Base-by-base conservation (phyloP, 495 filamentous ascomycete genomes). In the Daldinia bambusicola region DNA sequence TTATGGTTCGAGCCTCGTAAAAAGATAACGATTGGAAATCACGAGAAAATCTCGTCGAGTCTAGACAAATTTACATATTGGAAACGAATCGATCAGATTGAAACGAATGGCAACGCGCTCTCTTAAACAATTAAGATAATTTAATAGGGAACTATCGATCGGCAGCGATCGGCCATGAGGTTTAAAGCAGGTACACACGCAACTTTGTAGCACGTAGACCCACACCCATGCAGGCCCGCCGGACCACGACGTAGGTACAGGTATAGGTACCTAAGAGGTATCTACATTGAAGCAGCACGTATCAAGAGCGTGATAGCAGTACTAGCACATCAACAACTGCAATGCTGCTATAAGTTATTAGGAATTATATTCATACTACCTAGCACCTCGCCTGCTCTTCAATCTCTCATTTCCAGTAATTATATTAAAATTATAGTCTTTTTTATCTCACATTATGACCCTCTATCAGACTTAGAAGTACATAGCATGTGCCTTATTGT, bases 91-190 rank as follows among this genome's bases (percentile, higher is more conserved):
- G 34, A 65, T 50, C 65, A 56, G 9, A 37, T 45, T 67, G 48
- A 57, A 55, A 61, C 16, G 40, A 56, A 48, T 31, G 48, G 55
- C 34, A 30, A 45, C 53, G 34, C 37, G 58, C 57, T 45, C 32
- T 22, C 43, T 66, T n/a, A 9, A 48, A 36, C 13, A 18, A 48
- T 58, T 40, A 61, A 69, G 55, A 64, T 48, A 65, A 61, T 70
- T 50, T 41, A 55, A 45, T 31, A 56, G 30, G 12, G 12, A 7
- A 52, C 45, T 40, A 57, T 53, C 30, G 37, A 43, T 66, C 65
- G 52, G 58, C 53, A 67, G 48, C 45, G 58, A 67, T 67, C 63
- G 58, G 58, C 69, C 52, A 63, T 43, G 58, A 67, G 41, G 58
- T 71, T 45, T 20, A 62, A 26, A 58, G 51, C 68, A 71, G 68